These are phyloP conservation scores for Candida caryicola DNA, from an alignment of 805 yeast species.

Conservation along the genomic window DNA sequence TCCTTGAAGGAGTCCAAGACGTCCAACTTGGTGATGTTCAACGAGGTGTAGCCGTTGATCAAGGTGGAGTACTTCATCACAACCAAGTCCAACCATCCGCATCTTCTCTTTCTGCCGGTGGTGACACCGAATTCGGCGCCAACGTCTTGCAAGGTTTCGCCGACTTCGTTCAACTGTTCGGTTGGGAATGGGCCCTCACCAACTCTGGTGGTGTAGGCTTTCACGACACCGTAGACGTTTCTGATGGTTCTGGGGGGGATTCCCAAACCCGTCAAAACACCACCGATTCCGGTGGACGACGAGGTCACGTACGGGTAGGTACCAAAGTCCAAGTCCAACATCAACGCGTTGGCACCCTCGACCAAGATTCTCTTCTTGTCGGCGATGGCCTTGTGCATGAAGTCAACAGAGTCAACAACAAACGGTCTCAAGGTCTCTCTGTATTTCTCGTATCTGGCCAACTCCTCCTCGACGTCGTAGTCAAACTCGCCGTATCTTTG, in stretches of 20 bases:
- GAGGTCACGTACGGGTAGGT: slow-evolving; percentile 98
- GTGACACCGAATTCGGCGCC: slow-evolving; percentile 98
- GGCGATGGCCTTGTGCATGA: slow-evolving; percentile 73
- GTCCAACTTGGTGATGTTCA: slow-evolving; percentile 94
- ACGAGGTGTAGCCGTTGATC: slow-evolving; percentile 91
- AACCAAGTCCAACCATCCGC: slow-evolving; percentile 98
- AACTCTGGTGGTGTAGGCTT: slow-evolving; percentile 97
- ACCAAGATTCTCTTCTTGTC: slow-evolving; percentile 82
- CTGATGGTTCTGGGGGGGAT: slow-evolving; percentile 84
- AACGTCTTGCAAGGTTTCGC: slow-evolving; percentile 82
- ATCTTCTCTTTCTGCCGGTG: slow-evolving; percentile 97
- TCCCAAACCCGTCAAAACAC: slow-evolving; percentile 95
- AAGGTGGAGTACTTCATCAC: slow-evolving; percentile 86
- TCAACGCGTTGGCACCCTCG: slow-evolving; percentile 97
- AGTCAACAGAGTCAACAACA: slow-evolving; percentile 88
- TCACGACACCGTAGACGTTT: slow-evolving; percentile 91
- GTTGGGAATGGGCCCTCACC: slow-evolving; percentile 99
- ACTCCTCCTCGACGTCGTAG: slow-evolving; percentile 77
- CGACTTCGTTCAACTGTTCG: slow-evolving; percentile 85
- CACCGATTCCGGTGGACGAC: slow-evolving; percentile 94
- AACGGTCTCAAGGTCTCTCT: slow-evolving; percentile 78
- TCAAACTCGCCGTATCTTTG: slow-evolving; percentile 93
- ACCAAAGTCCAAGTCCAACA: slow-evolving; percentile 97
- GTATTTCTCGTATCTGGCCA: slow-evolving; percentile 70
- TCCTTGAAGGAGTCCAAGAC: slow-evolving; percentile 88